These are phyloP conservation scores for Aspergillus bridgeri DNA, from an alignment of 495 filamentous ascomycete genomes.

Conservation along the genomic window DNA sequence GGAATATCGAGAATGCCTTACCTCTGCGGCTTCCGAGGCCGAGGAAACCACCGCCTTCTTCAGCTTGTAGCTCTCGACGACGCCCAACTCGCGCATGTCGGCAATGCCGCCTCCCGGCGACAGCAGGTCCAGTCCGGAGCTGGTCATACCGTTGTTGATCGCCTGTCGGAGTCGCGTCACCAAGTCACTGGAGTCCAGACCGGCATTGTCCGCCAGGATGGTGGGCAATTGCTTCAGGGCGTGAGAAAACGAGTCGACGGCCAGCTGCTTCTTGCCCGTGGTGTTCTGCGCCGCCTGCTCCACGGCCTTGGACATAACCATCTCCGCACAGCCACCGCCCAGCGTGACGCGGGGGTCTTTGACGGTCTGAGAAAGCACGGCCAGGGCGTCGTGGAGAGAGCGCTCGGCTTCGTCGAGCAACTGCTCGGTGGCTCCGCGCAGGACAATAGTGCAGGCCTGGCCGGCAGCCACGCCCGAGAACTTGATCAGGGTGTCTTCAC, in stretches of 20 bases:
- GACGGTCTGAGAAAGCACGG: constrained; percentile 95
- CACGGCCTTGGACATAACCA: constrained; percentile 98
- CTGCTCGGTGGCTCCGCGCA: constrained; percentile 94
- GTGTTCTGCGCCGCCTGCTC: constrained; percentile 92
- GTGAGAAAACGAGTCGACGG: constrained; percentile 83
- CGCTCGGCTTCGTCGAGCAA: constrained; percentile 95
- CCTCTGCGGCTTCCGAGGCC: constrained; percentile 94
- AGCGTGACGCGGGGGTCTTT: constrained; percentile 91
- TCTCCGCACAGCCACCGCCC: constrained; percentile 94
- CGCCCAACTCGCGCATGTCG: constrained; percentile 93
- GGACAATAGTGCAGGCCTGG: constrained; percentile 92
- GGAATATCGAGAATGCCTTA: constrained; percentile 39
- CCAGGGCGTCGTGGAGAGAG: constrained; percentile 91
- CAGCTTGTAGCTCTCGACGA: constrained; percentile 98
- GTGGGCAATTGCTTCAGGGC: constrained; percentile 92
- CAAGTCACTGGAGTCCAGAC: constrained; percentile 89
- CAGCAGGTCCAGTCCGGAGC: constrained; percentile 83
- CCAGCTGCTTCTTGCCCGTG: constrained; percentile 92
- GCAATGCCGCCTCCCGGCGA: constrained; percentile 89
- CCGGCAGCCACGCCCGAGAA: constrained; percentile 96
- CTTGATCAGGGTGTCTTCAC: constrained; percentile 93
- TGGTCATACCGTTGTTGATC: constrained; percentile 90
- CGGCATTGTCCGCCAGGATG: constrained; percentile 95
- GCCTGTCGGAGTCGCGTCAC: constrained; percentile 88
- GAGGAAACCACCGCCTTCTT: constrained; percentile 95